Conservation (phyloP, 2,329 filamentous ascomycete species). For the Decorospora gaudefroyi region DNA sequence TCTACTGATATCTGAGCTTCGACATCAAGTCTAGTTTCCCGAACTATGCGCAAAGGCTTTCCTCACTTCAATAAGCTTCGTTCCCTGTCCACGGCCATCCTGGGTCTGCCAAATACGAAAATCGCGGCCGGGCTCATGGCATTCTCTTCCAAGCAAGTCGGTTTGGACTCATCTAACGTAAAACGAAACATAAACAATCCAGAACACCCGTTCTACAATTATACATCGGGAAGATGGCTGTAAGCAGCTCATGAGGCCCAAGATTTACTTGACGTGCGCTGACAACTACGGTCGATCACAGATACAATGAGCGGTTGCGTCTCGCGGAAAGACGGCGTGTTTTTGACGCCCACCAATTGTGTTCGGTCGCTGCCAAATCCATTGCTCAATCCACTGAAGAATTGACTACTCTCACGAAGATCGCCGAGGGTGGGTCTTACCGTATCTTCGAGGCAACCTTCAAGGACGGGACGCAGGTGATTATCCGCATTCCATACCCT, state of each 20-base stretch:
- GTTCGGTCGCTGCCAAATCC: slow-evolving; percentile 27
- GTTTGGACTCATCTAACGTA: too few species aligned
- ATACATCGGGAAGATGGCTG: slow-evolving; percentile 34
- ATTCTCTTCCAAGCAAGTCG: too few species aligned
- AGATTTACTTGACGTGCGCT: slow-evolving; percentile 11
- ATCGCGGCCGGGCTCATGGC: too few species aligned
- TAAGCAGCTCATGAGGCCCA: slow-evolving; percentile 20
- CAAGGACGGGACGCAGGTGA: slow-evolving; percentile 16
- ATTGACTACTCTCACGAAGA: slow-evolving; percentile 28
- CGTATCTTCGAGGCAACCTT: slow-evolving; percentile 31
- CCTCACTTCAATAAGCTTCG: too few species aligned
- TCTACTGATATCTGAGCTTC: too few species aligned
- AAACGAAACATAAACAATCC: slow-evolving; percentile 23
- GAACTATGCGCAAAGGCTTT: too few species aligned
- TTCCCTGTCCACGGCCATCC: too few species aligned
- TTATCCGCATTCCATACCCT: slow-evolving; percentile 24
- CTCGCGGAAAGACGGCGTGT: slow-evolving; percentile 29
- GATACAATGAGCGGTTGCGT: slow-evolving; percentile 33
- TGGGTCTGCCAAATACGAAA: too few species aligned
- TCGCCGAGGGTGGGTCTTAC: slow-evolving; percentile 35
- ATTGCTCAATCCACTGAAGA: slow-evolving; percentile 20
- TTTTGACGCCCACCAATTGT: slow-evolving; percentile 31
- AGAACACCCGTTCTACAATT: slow-evolving; percentile 31
- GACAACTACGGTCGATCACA: slow-evolving; percentile 7
- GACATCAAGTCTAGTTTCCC: too few species aligned